Evolutionary conservation across 306 rosid genomes (phyloP).

Genomic region (Trichosanthes cucumerina): DNA sequence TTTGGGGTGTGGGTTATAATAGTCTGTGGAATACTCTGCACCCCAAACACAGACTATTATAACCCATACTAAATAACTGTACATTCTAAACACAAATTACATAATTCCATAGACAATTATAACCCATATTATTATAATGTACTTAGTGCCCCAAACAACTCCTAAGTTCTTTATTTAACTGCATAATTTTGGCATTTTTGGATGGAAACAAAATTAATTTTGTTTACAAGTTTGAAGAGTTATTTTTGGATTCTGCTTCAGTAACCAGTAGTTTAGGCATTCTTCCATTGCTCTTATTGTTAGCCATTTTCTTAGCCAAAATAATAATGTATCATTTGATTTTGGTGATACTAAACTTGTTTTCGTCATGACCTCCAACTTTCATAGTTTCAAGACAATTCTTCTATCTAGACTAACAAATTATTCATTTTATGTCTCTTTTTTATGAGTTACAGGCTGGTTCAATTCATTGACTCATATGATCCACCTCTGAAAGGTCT

Average conservation of each 20-base stretch:
- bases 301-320: background rate
- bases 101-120: no score
- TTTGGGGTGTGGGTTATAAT: no score
- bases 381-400: background rate
- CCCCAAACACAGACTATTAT: no score
- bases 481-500: conserved; percentile 95
- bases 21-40: no score
- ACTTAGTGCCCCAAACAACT: no score
- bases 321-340: background rate
- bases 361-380: background rate
- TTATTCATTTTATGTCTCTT: conserved; percentile 8
- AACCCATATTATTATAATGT: no score
- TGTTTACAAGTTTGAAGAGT: background rate
- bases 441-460: conserved; percentile 51
- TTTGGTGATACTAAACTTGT: background rate
- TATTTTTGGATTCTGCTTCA: background rate
- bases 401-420: background rate
- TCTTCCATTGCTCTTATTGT: background rate
- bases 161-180: background rate
- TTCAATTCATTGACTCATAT: conserved; percentile 84
- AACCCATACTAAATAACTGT: no score
- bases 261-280: background rate
- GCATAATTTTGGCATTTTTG: background rate
- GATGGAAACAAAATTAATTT: background rate
- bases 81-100: no score